These are phyloP conservation scores for Xylaria scruposa DNA, from an alignment of 495 filamentous ascomycete genomes.

Conservation along the genomic window DNA sequence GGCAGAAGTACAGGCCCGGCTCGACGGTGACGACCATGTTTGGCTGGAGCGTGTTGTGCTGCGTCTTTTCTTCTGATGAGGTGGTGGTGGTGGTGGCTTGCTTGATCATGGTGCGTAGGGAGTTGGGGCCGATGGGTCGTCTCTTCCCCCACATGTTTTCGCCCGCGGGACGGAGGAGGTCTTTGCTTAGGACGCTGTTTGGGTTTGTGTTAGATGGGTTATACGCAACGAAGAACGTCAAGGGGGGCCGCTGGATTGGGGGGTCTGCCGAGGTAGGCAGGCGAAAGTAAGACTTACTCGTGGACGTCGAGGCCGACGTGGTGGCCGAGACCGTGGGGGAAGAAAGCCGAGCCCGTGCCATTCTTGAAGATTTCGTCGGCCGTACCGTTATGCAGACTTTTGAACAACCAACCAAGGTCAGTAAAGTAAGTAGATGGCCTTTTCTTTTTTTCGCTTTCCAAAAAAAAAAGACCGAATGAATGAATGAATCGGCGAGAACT, in stretches of 20 bases:
- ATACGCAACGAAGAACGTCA: background rate
- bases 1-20: conserved; percentile 81
- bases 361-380: conserved; percentile 68
- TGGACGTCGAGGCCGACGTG: conserved; percentile 92
- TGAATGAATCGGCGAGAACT: background rate
- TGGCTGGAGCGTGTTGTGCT: conserved; percentile 55
- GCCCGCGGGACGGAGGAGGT: conserved; percentile 38
- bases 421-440: no score
- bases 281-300: conserved; percentile 56
- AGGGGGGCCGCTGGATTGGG: background rate
- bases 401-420: no score
- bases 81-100: conserved; percentile 11
- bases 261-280: background rate
- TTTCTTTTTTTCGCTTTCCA: no score
- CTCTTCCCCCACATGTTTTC: conserved; percentile 43
- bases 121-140: conserved; percentile 39
- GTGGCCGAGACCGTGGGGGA: conserved; percentile 90
- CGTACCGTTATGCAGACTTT: conserved; percentile 57
- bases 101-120: conserved; percentile 43
- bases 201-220: background rate
- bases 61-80: background rate
- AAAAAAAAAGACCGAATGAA: background rate
- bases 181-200: conserved; percentile 42
- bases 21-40: conserved; percentile 87
- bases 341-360: conserved; percentile 79